Evolutionary conservation across 129 eudicot genomes (phyloP).

Genomic region (Glebionis coronaria): DNA sequence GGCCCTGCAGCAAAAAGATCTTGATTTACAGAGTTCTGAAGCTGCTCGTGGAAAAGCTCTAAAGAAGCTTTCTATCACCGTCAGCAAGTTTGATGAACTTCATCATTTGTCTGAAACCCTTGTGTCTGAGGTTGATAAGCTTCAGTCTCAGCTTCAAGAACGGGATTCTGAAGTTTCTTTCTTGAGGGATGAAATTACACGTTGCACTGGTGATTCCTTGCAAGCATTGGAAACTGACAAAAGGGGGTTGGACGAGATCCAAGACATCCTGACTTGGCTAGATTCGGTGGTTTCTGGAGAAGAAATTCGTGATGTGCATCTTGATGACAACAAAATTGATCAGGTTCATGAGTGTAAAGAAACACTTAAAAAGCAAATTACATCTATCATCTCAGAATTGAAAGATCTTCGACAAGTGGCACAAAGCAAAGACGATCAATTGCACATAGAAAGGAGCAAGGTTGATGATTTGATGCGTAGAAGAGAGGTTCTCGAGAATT

Average conservation of each 20-base stretch:
- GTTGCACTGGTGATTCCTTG: conserved; percentile 83
- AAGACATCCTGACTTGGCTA: conserved; percentile 69
- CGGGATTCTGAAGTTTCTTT: conserved; percentile 90
- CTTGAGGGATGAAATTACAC: conserved; percentile 83
- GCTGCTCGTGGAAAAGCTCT: conserved; percentile 79
- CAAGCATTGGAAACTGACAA: conserved; percentile 60
- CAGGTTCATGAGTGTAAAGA: conserved; percentile 50
- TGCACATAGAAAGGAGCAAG: conserved; percentile 58
- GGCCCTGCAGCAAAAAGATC: conserved; percentile 46
- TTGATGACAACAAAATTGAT: conserved; percentile 30
- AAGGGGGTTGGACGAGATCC: conserved; percentile 43
- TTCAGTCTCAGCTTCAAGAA: conserved; percentile 86
- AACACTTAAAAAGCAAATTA: conserved; percentile 51
- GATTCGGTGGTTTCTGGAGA: conserved; percentile 51
- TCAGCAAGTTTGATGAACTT: conserved; percentile 88
- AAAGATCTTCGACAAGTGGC: conserved; percentile 53
- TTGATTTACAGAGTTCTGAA: conserved; percentile 61
- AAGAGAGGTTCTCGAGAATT: conserved; percentile 51
- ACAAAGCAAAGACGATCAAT: conserved; percentile 54
- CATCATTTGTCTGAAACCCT: conserved; percentile 78
- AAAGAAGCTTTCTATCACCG: conserved; percentile 80
- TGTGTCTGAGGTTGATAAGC: conserved; percentile 85
- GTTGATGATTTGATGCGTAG: conserved; percentile 52
- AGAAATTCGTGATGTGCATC: conserved; percentile 31
- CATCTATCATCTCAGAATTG: conserved; percentile 53